Evolutionary conservation across 2,329 filamentous ascomycete genomes (phyloP), one percentile per base, ranked within the genome.

Genomic region (Aspergillus versicolor): DNA sequence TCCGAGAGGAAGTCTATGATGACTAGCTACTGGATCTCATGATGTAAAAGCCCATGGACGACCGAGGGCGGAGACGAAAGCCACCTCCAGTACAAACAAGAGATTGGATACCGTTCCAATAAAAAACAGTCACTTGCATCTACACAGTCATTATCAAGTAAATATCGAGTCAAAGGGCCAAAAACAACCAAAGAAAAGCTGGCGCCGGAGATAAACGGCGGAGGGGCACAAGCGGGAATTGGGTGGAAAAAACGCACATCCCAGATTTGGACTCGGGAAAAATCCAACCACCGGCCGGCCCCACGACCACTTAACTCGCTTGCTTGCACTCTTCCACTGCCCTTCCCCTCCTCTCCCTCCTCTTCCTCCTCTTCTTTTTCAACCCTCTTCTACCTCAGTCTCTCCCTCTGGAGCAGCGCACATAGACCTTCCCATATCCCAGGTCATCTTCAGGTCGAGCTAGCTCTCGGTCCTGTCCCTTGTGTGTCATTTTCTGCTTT

Each of bases 391-490:
- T 63, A 58, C 61, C 61, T 65, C 61, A 63, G 52, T 65, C 61
- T 67, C 65, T 63, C 66, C 34, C 63, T 63, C 58, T 59, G 70
- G 71, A 74, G 73, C 67, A 73, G 69, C 67, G 68, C 71, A 73
- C 69, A 73, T 70, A 74, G 70, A 63, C 68, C 63, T 61, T 67
- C 67, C 66, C 65, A 66, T 59, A 63, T 63, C 71, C 70, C 55
- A 48, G 51, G 55, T 54, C 43, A 65, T 63, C 54, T 56, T 57
- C 70, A 75, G 75, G 73, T 77, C 75, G 76, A 76, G 74, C 68
- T 69, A 70, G 68, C 62, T 63, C 74, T 77, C 73, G 75, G 66
- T 75, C 72, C 73, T 76, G 75, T 65, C 71, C 67, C 27, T 30
- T 11, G 27, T 30, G 27, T 30, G 27, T 30, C 27, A 9, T 63